Percentiles rank a stretch among this genome's conserved stretches.
phyloP scores from a whole-genome alignment of 1,139 yeast genomes.

The Candida tunisiensis region DNA sequence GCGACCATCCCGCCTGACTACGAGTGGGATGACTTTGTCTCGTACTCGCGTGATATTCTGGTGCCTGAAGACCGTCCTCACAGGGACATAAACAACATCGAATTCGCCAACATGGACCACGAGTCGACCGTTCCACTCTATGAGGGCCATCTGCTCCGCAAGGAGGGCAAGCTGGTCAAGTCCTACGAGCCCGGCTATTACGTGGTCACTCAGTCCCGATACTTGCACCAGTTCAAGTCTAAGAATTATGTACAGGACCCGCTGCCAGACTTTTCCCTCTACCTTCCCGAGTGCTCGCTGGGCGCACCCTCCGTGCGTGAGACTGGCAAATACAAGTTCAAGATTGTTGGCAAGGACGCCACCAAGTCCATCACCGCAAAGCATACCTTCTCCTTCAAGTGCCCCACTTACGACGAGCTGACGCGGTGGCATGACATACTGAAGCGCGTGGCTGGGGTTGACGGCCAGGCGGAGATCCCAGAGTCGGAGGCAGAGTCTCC shows the following conservation, averaged over 20 bases:
- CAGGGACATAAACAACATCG: constrained; percentile 20
- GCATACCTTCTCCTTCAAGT: constrained; percentile 26
- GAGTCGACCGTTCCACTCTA: constrained; percentile 25
- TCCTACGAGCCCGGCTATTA: constrained; percentile 26
- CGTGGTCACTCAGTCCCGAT: constrained; percentile 29
- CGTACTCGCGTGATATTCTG: constrained; percentile 15
- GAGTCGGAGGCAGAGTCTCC: constrained; percentile 1
- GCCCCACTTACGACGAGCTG: constrained; percentile 28
- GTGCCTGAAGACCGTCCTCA: constrained; percentile 19
- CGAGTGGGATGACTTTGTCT: constrained; percentile 29
- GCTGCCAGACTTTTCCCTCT: constrained; percentile 27
- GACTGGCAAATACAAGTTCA: constrained; percentile 25
- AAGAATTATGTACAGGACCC: constrained; percentile 24
- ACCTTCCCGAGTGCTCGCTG: constrained; percentile 27
- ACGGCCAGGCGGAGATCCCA: constrained; percentile 2
- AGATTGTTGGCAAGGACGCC: constrained; percentile 26
- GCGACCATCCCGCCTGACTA: constrained; percentile 18
- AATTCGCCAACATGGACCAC: constrained; percentile 24
- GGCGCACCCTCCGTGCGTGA: constrained; percentile 20
- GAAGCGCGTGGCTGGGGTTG: constrained; percentile 16
- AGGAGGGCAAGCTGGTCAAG: constrained; percentile 27
- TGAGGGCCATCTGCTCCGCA: constrained; percentile 28
- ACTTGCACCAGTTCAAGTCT: constrained; percentile 29
- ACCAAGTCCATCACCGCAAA: constrained; percentile 19
- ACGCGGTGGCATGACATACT: constrained; percentile 28